Evolutionary conservation across 164 flowering plant genomes (phyloP).

Genomic region (Amborella trichopoda): DNA sequence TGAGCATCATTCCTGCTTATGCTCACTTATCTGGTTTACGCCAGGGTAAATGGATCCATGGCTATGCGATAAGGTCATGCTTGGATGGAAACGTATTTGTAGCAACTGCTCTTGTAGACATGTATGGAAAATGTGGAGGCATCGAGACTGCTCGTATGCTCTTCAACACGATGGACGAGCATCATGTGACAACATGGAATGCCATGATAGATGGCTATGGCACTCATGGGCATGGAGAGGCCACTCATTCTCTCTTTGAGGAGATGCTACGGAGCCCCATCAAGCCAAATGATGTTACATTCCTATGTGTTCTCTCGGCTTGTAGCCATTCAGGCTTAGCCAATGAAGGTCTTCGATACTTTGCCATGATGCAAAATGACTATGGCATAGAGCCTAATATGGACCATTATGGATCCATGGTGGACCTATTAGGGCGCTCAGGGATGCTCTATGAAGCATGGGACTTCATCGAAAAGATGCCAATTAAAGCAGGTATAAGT

Average conservation of each 20-base stretch:
- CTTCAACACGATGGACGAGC: slow-evolving; percentile 29
- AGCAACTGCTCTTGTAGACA: slow-evolving; percentile 76
- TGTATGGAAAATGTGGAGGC: slow-evolving; percentile 94
- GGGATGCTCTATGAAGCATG: slow-evolving; percentile 66
- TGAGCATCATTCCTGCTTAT: slow-evolving; percentile 64
- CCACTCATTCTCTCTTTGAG: slow-evolving; percentile 47
- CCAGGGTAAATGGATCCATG: slow-evolving; percentile 84
- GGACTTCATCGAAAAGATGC: slow-evolving; percentile 73
- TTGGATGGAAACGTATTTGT: slow-evolving; percentile 53
- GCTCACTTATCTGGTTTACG: slow-evolving; percentile 59
- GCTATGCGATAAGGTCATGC: slow-evolving; percentile 40
- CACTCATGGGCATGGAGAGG: slow-evolving; percentile 61
- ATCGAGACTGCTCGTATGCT: slow-evolving; percentile 60
- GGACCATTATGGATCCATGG: slow-evolving; percentile 87
- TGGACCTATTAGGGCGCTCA: slow-evolving; percentile 87
- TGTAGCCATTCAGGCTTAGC: slow-evolving; percentile 87
- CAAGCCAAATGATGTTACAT: slow-evolving; percentile 62
- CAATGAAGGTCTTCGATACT: slow-evolving; percentile 46
- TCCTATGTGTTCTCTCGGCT: slow-evolving; percentile 67
- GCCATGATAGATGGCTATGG: slow-evolving; percentile 96
- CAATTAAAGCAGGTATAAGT: slow-evolving; percentile 55
- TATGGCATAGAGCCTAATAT: slow-evolving; percentile 51
- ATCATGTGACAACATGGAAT: slow-evolving; percentile 76
- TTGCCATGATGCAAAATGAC: slow-evolving; percentile 46
- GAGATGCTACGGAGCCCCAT: slow-evolving; percentile 36